Evolutionary conservation across 2,329 filamentous ascomycete species (phyloP).

Genomic region (Trichothecium roseum): DNA sequence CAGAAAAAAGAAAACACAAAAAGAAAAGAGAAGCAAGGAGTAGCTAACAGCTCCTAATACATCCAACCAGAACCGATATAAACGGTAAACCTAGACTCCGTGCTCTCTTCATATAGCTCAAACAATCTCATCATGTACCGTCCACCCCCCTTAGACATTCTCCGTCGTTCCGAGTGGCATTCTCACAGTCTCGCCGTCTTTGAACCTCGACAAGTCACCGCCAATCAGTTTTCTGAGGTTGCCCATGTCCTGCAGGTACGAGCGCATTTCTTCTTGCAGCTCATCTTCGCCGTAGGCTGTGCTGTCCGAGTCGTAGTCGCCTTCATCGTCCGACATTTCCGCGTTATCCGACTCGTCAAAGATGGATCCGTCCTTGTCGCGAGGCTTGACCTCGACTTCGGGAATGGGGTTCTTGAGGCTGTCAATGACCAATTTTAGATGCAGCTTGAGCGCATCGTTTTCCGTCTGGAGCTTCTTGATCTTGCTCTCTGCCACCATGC

Average conservation of each 20-base stretch:
- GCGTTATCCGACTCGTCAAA: slow-evolving; percentile 23
- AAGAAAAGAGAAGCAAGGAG: no score
- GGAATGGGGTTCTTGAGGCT: slow-evolving; percentile 90
- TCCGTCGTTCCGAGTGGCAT: slow-evolving; percentile 34
- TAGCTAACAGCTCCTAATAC: no score
- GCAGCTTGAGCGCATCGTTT: slow-evolving; percentile 79
- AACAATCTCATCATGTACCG: no score
- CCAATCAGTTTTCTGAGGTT: slow-evolving; percentile 55
- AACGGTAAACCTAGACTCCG: no score
- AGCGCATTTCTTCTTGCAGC: slow-evolving; percentile 77
- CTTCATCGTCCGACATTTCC: slow-evolving; percentile 41
- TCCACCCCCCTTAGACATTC: slow-evolving; percentile 22
- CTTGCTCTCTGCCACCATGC: slow-evolving; percentile 85
- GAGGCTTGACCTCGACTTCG: slow-evolving; percentile 29
- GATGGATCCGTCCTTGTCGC: slow-evolving; percentile 11
- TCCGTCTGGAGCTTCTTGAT: slow-evolving; percentile 82
- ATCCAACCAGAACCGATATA: no score
- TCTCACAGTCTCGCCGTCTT: slow-evolving; percentile 50
- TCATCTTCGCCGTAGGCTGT: slow-evolving; percentile 43
- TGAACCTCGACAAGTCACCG: slow-evolving; percentile 63
- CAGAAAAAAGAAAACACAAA: no score
- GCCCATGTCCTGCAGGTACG: slow-evolving; percentile 71
- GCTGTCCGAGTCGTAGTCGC: slow-evolving; percentile 38
- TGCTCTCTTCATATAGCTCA: no score
- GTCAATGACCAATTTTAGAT: slow-evolving; percentile 76